Percentiles rank a stretch among this genome's conserved stretches.
Evolutionary conservation across 345 rosid genomes (phyloP).

Genomic region (Gossypium longicalyx): DNA sequence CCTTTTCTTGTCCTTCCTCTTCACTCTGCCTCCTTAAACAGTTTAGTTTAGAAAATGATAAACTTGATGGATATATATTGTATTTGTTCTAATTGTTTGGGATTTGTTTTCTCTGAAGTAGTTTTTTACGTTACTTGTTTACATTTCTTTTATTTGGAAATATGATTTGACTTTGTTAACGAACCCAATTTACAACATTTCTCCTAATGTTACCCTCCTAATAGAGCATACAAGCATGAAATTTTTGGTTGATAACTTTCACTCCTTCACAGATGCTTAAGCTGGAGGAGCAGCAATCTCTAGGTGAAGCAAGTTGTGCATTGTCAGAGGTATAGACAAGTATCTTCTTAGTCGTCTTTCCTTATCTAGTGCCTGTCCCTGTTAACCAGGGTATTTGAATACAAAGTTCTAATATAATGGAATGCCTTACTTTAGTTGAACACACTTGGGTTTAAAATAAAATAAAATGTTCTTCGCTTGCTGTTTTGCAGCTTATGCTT

Average conservation of each 20-base stretch:
- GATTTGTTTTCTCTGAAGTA: background rate
- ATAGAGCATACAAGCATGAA: conserved; percentile 8
- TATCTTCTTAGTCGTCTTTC: conserved; percentile 8
- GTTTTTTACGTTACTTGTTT: background rate
- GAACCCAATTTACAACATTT: background rate
- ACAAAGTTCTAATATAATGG: background rate
- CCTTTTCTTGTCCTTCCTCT: background rate
- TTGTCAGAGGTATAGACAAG: conserved; percentile 54
- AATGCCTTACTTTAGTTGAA: background rate
- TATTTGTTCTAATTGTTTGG: background rate
- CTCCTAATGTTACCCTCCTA: background rate
- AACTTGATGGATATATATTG: background rate
- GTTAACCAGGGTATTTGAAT: background rate
- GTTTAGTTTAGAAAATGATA: background rate
- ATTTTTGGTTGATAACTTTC: conserved; percentile 12
- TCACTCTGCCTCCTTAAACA: background rate
- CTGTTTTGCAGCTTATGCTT: background rate
- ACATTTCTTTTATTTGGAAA: background rate
- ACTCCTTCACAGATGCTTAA: conserved; percentile 51
- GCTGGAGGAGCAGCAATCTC: conserved; percentile 69
- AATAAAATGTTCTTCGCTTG: background rate
- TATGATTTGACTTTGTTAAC: background rate
- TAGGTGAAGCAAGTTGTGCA: conserved; percentile 60
- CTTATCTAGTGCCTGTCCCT: background rate
- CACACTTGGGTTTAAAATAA: background rate